Evolutionary conservation across 2,329 filamentous ascomycete genomes (phyloP).

Genomic region (Cladosporium sp.): DNA sequence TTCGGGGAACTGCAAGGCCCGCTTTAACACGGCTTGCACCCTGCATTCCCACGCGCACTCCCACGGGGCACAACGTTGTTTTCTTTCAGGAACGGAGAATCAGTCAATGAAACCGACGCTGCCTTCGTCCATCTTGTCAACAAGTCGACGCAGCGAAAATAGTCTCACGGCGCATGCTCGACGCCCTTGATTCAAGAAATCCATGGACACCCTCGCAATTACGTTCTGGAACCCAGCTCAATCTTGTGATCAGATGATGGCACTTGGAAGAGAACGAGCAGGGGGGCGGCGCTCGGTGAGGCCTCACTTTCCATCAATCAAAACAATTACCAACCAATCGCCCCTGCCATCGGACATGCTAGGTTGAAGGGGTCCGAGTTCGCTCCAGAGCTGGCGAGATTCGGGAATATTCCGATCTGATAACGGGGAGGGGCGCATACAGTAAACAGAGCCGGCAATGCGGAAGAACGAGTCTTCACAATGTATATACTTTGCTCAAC

Average conservation of each 20-base stretch:
- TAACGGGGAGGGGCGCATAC: not conserved
- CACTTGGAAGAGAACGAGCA: not conserved
- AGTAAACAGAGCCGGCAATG: not conserved
- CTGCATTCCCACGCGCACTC: not conserved
- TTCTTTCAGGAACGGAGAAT: not conserved
- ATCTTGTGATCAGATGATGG: not conserved
- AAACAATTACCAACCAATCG: not conserved
- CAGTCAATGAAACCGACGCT: not conserved
- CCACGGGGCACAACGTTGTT: not conserved
- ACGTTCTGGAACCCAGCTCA: not conserved
- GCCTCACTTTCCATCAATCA: not conserved
- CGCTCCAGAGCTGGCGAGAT: not conserved
- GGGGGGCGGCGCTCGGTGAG: not conserved
- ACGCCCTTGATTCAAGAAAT: not conserved
- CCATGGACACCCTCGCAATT: not conserved
- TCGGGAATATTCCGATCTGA: not conserved
- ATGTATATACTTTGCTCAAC: not conserved
- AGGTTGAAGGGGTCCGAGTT: not conserved
- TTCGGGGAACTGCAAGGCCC: not conserved
- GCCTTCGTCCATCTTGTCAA: not conserved
- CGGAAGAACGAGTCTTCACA: not conserved
- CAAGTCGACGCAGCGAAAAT: not conserved
- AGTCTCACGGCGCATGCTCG: not conserved
- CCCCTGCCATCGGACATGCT: not conserved
- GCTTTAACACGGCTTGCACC: not conserved